Evolutionary conservation across 768 basidiomycete genomes (phyloP), one percentile per base, ranked within the genome.

Genomic region (Neoboletus brunneissimus): DNA sequence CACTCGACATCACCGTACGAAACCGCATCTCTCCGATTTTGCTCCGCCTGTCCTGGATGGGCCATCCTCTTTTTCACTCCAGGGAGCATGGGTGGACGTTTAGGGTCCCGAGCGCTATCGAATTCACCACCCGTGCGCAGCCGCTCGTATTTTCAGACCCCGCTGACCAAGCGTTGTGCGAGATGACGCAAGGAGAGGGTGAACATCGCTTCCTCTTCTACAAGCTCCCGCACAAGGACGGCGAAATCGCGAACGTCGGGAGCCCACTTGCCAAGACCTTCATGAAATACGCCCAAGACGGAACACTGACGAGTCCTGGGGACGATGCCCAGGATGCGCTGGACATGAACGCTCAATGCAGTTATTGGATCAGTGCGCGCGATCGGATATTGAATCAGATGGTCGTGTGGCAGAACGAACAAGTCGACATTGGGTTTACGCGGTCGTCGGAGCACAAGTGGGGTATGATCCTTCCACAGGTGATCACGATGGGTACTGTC

Each of bases 401-500:
- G 81, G 94, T 96, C 16, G 84, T 96, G 3, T 96, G 91, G 86
- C 85, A 92, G 63, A 72, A 81, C 48, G 65, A 74, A 8, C 64
- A 72, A 34, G 65, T 76, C 32, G 71, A 82, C 54, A 73, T 91
- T 66, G 88, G 86, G 29, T 77, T 90, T 41, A 48, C 40, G 57
- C 69, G 47, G 23, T 53, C 56, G 25, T 52, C 53, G 20, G 51
- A 61, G 35, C 72, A 80, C 60, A 88, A 87, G 61, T 88, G 88
- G 79, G 96, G 97, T 16, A 84, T 98, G 61, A 98, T 99, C 66
- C 72, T 98, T 7, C 97, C 96, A 2, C 94, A 97, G 71, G 89
- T 98, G 47, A 89, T 98, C 64, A 90, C 94, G 9, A 99, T 99
- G 97, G 97, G 97, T 15, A 98, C 97, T 0, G 93, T 98, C 51